Conservation (phyloP, 164 flowering plant species). For the Aristolochia contorta region DNA sequence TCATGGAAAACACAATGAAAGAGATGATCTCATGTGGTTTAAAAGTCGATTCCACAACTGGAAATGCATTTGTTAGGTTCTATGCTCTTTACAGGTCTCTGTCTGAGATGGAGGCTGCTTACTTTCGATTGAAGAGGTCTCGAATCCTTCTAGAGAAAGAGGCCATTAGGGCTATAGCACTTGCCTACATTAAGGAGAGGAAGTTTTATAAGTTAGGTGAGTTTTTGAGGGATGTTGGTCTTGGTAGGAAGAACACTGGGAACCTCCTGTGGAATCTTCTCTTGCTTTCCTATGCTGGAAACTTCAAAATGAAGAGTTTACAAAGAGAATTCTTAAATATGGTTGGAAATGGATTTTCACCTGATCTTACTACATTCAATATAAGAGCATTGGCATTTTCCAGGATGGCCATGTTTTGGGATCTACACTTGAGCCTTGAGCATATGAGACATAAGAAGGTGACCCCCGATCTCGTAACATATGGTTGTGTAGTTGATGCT, state of each 20-base stretch:
- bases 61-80: constrained; percentile 53
- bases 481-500: constrained; percentile 82
- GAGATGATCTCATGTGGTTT: constrained; percentile 55
- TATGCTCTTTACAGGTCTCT: constrained; percentile 56
- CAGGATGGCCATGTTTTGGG: constrained; percentile 80
- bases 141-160: constrained; percentile 55
- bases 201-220: constrained; percentile 60
- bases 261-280: constrained; percentile 82
- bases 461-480: constrained; percentile 83
- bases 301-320: constrained; percentile 86
- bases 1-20: constrained; percentile 55
- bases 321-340: constrained; percentile 76
- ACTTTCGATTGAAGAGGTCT: constrained; percentile 55
- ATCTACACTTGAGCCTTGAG: constrained; percentile 77
- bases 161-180: constrained; percentile 63
- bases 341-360: constrained; percentile 64
- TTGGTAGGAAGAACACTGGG: constrained; percentile 57
- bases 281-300: constrained; percentile 75
- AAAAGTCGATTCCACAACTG: constrained; percentile 44
- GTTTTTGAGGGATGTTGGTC: constrained; percentile 68
- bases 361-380: constrained; percentile 81
- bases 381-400: constrained; percentile 81
- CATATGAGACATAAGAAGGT: constrained; percentile 69
- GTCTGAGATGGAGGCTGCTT: constrained; percentile 60
- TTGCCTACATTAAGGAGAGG: constrained; percentile 48